A percentile compares a stretch with the other conserved stretches of the same genome.
phyloP scores from a whole-genome alignment of 257 asterid genomes.

The Perilla frutescens region DNA sequence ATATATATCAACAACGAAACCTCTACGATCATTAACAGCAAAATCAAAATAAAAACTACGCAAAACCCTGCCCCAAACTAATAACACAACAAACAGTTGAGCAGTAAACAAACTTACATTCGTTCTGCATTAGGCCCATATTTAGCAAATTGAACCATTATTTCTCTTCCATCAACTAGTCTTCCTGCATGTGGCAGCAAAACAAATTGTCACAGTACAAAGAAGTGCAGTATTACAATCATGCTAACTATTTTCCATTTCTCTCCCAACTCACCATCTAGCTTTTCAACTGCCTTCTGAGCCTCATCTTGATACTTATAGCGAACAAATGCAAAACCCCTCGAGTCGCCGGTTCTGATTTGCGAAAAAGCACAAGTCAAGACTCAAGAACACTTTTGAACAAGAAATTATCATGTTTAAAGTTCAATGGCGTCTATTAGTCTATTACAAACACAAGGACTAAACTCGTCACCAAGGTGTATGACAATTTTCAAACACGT shows the following conservation, averaged over 20 bases:
- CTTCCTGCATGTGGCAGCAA: conserved; percentile 53
- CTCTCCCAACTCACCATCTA: conserved; percentile 67
- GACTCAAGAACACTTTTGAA: not conserved
- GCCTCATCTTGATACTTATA: conserved; percentile 98
- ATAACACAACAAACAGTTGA: not conserved
- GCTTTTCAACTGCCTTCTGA: conserved; percentile 88
- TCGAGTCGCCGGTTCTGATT: conserved; percentile 93
- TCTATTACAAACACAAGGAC: not conserved
- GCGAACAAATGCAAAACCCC: conserved; percentile 96
- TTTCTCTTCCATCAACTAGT: conserved; percentile 96
- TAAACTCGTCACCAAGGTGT: not conserved
- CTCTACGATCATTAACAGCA: not conserved
- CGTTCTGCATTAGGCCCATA: conserved; percentile 97
- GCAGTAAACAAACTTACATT: conserved; percentile 58
- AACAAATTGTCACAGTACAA: not conserved
- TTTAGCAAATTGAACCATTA: conserved; percentile 97
- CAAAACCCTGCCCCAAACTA: not conserved
- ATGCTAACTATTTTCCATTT: not conserved
- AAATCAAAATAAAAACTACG: not conserved
- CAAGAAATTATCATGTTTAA: not conserved
- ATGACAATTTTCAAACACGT: not conserved
- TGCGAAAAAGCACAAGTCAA: not conserved
- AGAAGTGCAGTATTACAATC: not conserved
- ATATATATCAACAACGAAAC: not conserved
- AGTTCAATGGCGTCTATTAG: not conserved